Conservation (phyloP, 352 stramenopile genomes). For the Phytophthora rubi region DNA sequence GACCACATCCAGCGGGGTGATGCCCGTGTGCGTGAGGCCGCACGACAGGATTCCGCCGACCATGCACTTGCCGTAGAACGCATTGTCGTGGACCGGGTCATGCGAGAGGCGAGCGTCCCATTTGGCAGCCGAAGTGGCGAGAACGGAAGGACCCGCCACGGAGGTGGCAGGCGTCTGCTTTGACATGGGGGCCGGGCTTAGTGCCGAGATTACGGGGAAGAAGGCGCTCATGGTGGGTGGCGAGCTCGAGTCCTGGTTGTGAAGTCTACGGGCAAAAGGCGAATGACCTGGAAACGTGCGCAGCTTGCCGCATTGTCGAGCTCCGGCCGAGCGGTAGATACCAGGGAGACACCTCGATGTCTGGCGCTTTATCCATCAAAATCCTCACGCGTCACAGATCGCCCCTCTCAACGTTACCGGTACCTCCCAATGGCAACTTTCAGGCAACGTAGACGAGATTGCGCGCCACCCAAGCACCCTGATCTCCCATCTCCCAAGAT, state of each 20-base stretch:
- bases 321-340: no score
- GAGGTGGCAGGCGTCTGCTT: no score
- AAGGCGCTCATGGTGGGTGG: conserved; percentile 66
- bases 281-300: conserved; percentile 45
- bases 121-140: conserved; percentile 84
- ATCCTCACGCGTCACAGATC: no score
- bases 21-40: conserved; percentile 92
- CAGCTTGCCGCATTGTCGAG: no score
- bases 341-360: no score
- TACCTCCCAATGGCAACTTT: background rate
- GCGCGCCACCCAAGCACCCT: conserved; percentile 17
- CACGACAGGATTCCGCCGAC: conserved; percentile 93
- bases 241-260: background rate
- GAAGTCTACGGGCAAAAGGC: conserved; percentile 63
- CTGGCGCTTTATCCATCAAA: no score
- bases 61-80: conserved; percentile 96
- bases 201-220: conserved; percentile 77
- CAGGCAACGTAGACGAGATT: conserved; percentile 14
- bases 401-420: no score
- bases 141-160: conserved; percentile 25
- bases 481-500: conserved; percentile 9
- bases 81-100: conserved; percentile 83
- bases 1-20: conserved; percentile 94
- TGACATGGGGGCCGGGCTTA: conserved; percentile 53
- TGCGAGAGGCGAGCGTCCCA: conserved; percentile 87